Percentiles rank a stretch among this genome's conserved stretches.
Evolutionary conservation across 768 basidiomycete genomes (phyloP).

Genomic region (Leucocoprinus leucothites): DNA sequence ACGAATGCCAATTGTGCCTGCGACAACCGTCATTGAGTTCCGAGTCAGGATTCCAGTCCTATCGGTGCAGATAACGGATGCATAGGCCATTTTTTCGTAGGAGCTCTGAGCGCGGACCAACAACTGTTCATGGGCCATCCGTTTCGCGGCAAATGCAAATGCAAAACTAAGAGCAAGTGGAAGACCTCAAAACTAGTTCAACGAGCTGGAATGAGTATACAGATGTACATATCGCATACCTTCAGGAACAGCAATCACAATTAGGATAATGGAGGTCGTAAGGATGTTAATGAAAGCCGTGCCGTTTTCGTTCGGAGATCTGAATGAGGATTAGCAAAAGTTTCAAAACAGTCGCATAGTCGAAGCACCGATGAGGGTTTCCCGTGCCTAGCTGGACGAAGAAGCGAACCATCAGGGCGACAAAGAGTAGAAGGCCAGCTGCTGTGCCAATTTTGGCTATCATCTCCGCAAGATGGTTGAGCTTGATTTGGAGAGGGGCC

Average conservation of each 20-base stretch:
- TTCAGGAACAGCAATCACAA: slow-evolving; percentile 48
- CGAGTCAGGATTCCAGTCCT: slow-evolving; percentile 97
- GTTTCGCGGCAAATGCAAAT: slow-evolving; percentile 93
- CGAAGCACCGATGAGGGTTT: slow-evolving; percentile 49
- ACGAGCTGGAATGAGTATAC: slow-evolving; percentile 10
- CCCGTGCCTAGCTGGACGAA: slow-evolving; percentile 79
- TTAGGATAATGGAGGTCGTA: slow-evolving; percentile 88
- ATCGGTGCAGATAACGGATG: slow-evolving; percentile 93
- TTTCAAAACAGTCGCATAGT: background rate
- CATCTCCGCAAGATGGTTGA: slow-evolving; percentile 90
- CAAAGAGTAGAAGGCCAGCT: slow-evolving; percentile 81
- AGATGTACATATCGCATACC: slow-evolving; percentile 22
- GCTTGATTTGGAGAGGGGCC: slow-evolving; percentile 91
- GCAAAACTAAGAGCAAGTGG: slow-evolving; percentile 96
- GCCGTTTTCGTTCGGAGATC: slow-evolving; percentile 78
- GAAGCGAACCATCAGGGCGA: slow-evolving; percentile 87
- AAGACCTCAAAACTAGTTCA: slow-evolving; percentile 53
- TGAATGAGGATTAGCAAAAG: slow-evolving; percentile 20
- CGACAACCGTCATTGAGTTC: slow-evolving; percentile 95
- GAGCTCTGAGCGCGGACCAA: slow-evolving; percentile 94
- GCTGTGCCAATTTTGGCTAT: slow-evolving; percentile 89
- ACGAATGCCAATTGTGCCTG: slow-evolving; percentile 90
- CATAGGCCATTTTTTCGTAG: slow-evolving; percentile 98
- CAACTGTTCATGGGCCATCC: slow-evolving; percentile 93
- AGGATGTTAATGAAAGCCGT: slow-evolving; percentile 90